Percentiles rank a stretch among this genome's conserved stretches.
Evolutionary conservation across 805 yeast genomes (phyloP).

Genomic region (Candida boidinii): DNA sequence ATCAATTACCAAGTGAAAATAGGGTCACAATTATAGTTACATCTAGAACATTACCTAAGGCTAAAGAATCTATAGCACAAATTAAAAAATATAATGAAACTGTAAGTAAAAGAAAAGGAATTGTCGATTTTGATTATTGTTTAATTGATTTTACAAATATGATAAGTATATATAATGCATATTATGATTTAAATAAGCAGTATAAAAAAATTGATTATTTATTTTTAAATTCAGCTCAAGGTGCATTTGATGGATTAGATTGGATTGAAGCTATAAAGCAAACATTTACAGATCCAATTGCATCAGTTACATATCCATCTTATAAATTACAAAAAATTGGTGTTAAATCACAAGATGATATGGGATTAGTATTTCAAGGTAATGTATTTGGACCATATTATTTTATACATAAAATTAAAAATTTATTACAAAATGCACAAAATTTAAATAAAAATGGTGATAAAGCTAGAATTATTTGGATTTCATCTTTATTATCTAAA

Average conservation of each 20-base stretch:
- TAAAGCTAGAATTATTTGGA: conserved; percentile 74
- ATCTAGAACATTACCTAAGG: conserved; percentile 81
- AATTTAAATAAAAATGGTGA: conserved; percentile 25
- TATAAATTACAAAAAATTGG: conserved; percentile 81
- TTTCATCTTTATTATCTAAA: conserved; percentile 74
- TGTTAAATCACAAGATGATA: conserved; percentile 61
- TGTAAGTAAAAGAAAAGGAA: conserved; percentile 35
- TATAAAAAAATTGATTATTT: conserved; percentile 67
- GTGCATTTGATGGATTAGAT: conserved; percentile 79
- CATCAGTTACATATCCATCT: conserved; percentile 81
- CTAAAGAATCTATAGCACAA: conserved; percentile 57
- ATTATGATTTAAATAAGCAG: conserved; percentile 56
- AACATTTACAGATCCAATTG: conserved; percentile 55
- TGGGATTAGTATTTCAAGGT: conserved; percentile 89
- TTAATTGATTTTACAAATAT: conserved; percentile 85
- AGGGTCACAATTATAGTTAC: conserved; percentile 79
- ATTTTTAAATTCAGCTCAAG: conserved; percentile 85
- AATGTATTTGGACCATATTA: conserved; percentile 96
- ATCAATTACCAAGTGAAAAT: conserved; percentile 40
- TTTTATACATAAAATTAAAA: conserved; percentile 57
- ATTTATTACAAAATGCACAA: no score
- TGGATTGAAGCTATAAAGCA: conserved; percentile 75
- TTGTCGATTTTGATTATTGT: conserved; percentile 78
- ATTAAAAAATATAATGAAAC: conserved; percentile 39
- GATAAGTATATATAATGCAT: conserved; percentile 75